These are phyloP conservation scores for Chlorella sp. DNA, from an alignment of 139 green algal species.

Conservation along the genomic window DNA sequence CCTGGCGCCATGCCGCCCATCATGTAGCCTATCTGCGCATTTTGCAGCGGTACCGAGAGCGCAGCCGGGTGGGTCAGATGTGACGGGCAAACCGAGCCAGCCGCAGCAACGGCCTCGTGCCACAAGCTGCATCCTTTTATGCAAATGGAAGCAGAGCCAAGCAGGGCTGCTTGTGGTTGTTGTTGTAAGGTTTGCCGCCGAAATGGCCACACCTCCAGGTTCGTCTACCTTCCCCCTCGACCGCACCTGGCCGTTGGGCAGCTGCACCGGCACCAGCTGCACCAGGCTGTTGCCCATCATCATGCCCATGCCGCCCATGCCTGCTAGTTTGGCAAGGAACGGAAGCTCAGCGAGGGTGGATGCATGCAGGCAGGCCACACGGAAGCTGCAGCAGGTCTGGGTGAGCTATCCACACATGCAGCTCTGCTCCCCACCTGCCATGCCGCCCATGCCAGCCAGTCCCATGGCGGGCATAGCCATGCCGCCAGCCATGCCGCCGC, in stretches of 20 bases:
- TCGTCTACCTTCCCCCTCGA: neutral
- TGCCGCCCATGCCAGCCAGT: neutral
- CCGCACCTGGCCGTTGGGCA: slow-evolving; percentile 59
- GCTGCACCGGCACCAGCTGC: slow-evolving; percentile 59
- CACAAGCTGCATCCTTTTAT: too few species aligned
- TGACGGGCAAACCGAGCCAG: neutral
- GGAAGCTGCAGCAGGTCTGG: neutral
- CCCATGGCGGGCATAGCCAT: neutral
- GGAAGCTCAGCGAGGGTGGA: neutral
- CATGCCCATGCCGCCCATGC: slow-evolving; percentile 14
- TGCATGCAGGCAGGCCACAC: too few species aligned
- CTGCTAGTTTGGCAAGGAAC: neutral
- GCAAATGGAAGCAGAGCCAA: too few species aligned
- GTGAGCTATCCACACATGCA: too few species aligned
- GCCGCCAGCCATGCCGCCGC: neutral
- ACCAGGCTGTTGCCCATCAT: slow-evolving; percentile 39
- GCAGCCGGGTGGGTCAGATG: neutral
- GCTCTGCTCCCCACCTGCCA: neutral
- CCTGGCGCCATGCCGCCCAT: slow-evolving; percentile 14
- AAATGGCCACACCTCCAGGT: neutral
- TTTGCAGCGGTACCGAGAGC: neutral
- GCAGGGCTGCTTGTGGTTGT: neutral
- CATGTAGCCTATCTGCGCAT: slow-evolving; percentile 55
- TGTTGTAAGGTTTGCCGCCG: too few species aligned
- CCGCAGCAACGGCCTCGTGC: too few species aligned